Evolutionary conservation across 306 rosid species (phyloP).

Genomic region (Canavalia gladiata): DNA sequence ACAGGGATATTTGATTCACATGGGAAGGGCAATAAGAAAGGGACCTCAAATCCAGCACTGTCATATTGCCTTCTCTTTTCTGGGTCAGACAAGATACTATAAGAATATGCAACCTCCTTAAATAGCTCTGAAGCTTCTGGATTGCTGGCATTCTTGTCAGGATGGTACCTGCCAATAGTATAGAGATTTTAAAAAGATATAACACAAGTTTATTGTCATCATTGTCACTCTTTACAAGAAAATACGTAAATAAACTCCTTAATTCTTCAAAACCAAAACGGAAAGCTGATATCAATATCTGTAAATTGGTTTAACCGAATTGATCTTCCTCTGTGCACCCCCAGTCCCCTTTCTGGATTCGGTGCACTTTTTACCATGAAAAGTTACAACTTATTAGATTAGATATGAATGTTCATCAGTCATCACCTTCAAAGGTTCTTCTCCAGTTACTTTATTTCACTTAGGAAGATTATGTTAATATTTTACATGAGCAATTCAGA

Average conservation of each 20-base stretch:
- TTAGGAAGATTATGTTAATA: constrained; percentile 8
- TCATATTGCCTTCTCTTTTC: constrained; percentile 98
- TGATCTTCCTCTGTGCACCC: neutral
- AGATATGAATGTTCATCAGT: constrained; percentile 24
- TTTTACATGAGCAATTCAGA: neutral
- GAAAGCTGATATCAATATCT: constrained; percentile 11
- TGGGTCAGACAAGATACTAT: constrained; percentile 93
- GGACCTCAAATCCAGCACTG: constrained; percentile 95
- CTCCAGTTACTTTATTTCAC: neutral
- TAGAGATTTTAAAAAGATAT: constrained; percentile 31
- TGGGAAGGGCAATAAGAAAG: constrained; percentile 43
- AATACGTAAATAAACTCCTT: constrained; percentile 33
- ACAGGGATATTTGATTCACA: constrained; percentile 27
- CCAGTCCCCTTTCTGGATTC: neutral
- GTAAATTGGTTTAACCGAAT: constrained; percentile 20
- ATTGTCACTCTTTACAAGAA: constrained; percentile 25
- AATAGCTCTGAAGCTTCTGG: constrained; percentile 97
- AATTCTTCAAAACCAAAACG: constrained; percentile 26
- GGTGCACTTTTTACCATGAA: constrained; percentile 29
- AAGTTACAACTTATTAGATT: neutral
- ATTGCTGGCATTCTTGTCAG: constrained; percentile 91
- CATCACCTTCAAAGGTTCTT: neutral
- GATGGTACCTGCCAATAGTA: constrained; percentile 79
- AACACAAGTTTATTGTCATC: constrained; percentile 7
- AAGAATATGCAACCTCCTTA: constrained; percentile 96